Evolutionary conservation across 768 basidiomycete genomes (phyloP).

Genomic region (Auricularia cornea): DNA sequence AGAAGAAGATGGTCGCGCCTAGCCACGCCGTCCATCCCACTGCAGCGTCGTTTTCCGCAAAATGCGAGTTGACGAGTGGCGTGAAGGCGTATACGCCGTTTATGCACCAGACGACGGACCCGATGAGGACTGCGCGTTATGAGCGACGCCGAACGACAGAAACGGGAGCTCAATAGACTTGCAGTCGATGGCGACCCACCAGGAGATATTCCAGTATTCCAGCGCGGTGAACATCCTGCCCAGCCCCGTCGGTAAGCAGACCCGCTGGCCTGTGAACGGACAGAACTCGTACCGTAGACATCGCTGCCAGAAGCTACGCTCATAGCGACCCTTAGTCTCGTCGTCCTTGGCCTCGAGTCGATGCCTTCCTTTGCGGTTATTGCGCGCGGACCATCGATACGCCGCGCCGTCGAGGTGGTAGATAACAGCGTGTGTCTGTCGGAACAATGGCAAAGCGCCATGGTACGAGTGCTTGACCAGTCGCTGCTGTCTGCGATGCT

Average conservation of each 20-base stretch:
- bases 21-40: conserved; percentile 44
- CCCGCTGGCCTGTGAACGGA: background rate
- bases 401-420: background rate
- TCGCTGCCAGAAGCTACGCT: background rate
- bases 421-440: background rate
- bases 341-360: background rate
- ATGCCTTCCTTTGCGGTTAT: background rate
- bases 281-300: background rate
- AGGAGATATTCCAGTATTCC: background rate
- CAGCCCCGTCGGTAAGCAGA: background rate
- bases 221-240: background rate
- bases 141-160: background rate
- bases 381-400: background rate
- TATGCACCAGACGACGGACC: conserved; percentile 44
- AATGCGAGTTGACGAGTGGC: conserved; percentile 30
- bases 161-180: too few relatives aligned
- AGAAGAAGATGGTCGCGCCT: conserved; percentile 53
- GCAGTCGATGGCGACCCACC: background rate
- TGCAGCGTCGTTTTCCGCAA: conserved; percentile 23
- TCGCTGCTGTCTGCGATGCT: background rate
- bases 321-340: background rate
- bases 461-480: background rate
- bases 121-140: conserved; percentile 22
- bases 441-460: background rate
- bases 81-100: conserved; percentile 50